Base-by-base conservation (phyloP, 2,329 filamentous ascomycete species). In the Alternaria alternata region DNA sequence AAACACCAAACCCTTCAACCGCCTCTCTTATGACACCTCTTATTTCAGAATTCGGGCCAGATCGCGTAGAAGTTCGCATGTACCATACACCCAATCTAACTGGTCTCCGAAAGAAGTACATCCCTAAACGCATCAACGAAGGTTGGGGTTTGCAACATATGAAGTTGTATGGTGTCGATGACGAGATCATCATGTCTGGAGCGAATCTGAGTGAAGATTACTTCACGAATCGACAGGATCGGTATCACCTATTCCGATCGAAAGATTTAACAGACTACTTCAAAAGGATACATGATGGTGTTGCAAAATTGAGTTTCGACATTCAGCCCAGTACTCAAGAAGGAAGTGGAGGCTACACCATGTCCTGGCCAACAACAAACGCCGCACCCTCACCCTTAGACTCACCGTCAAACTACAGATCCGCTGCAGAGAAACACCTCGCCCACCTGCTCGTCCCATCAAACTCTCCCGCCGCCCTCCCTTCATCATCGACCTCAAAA, bases 141-240 rank as follows among this genome's bases (percentile, higher is more conserved):
- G 95, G 95, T 18, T 99, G 95, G 95, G 95, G 95, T 1, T 81
- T 99, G 62, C 95, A 99, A 76, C 95, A 99, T 75, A 99, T 99
- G 94, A 99, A 99, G 84, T 84, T 99, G 0, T 99, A 99, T 70
- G 95, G 95, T 0, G 83, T 97, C 22, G 95, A 99, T 71, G 93
- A 99, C 73, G 93, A 97, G 78, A 91, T 99, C 59, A 94, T 99
- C 66, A 87, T 99, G 71, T 96, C 94, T 7, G 71, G 88, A 7
- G 95, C 95, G 16, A 99, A 99, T 69, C 82, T 99, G 7, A 97
- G 93, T 0, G 87, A 86, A 43, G 94, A 99, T 74, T 99, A 99
- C 79, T 99, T 99, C 72, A 97, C 93, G 39, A 95, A 98, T 70
- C 89, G 95, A 11, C 91, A 98, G 71, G 95, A 99, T 77, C 86